phyloP scores from a whole-genome alignment of 228 moss, liverwort and hornwort species.

The Sphagnum fallax region DNA sequence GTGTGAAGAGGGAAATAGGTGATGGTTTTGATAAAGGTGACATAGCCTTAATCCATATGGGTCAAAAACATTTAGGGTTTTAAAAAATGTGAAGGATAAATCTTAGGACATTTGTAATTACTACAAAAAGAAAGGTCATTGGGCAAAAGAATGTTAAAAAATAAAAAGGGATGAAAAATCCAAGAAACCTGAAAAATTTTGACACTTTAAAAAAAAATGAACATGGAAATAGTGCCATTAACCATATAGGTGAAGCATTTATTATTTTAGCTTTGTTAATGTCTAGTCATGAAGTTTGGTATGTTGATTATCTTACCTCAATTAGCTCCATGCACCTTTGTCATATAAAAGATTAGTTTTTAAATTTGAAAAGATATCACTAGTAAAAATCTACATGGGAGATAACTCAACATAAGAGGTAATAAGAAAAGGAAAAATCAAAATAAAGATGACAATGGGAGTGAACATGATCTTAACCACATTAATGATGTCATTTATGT shows the following conservation, averaged over 20 bases:
- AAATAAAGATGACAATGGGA: background rate
- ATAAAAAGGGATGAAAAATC: background rate
- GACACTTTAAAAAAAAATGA: background rate
- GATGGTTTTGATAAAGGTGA: background rate
- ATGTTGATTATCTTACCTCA: background rate
- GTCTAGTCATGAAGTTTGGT: background rate
- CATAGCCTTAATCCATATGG: background rate
- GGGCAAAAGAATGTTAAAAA: background rate
- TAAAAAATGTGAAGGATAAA: background rate
- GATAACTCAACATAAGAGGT: background rate
- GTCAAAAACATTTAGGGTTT: background rate
- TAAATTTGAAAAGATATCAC: background rate
- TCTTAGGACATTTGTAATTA: background rate
- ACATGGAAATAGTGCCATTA: background rate
- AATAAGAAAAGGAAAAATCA: background rate
- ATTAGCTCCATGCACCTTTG: background rate
- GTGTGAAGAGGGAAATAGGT: background rate
- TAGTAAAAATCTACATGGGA: background rate
- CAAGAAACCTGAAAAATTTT: no score
- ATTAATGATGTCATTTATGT: background rate
- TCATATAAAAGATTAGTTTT: background rate
- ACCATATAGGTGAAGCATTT: background rate
- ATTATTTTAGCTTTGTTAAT: background rate
- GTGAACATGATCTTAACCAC: background rate
- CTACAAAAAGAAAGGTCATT: background rate